These are phyloP conservation scores for Vicia faba DNA, from an alignment of 306 rosid genomes.

Conservation along the genomic window DNA sequence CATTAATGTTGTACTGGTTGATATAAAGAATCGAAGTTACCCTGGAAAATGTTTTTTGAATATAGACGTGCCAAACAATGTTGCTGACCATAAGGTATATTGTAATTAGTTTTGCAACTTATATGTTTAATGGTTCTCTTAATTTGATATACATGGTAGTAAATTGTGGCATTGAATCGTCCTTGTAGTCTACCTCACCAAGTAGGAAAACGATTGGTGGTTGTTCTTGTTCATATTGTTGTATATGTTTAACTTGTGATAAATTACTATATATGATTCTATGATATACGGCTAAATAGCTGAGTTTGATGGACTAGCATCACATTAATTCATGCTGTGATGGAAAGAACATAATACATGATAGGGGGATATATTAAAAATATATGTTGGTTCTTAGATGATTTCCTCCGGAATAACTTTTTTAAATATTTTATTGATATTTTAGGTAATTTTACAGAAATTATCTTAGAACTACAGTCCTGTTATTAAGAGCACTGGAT, in stretches of 20 bases:
- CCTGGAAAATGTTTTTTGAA: constrained; percentile 66
- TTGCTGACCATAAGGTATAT: constrained; percentile 59
- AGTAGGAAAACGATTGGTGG: background rate
- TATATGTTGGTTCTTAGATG: constrained; percentile 3
- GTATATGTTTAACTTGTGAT: constrained; percentile 22
- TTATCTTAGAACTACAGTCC: constrained; percentile 2
- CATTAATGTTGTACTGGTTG: constrained; percentile 59
- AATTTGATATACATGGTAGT: background rate
- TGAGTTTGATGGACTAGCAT: constrained; percentile 4
- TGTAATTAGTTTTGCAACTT: constrained; percentile 21
- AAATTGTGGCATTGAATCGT: background rate
- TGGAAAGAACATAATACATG: constrained; percentile 2
- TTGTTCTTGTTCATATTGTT: background rate
- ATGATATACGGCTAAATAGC: constrained; percentile 2
- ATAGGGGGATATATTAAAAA: constrained; percentile 9
- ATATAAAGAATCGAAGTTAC: constrained; percentile 58
- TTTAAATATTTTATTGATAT: background rate
- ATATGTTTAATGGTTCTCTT: constrained; percentile 1
- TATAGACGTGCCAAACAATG: constrained; percentile 67
- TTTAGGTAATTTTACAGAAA: background rate
- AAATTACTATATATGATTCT: constrained; percentile 6
- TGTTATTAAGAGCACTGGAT: background rate
- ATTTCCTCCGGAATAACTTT: background rate
- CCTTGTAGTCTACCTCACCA: background rate
- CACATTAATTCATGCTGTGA: background rate